Percentiles rank a stretch among this genome's conserved stretches.
Conservation (phyloP, 2,329 filamentous ascomycete species). For the Microcyclospora tardicrescens region DNA sequence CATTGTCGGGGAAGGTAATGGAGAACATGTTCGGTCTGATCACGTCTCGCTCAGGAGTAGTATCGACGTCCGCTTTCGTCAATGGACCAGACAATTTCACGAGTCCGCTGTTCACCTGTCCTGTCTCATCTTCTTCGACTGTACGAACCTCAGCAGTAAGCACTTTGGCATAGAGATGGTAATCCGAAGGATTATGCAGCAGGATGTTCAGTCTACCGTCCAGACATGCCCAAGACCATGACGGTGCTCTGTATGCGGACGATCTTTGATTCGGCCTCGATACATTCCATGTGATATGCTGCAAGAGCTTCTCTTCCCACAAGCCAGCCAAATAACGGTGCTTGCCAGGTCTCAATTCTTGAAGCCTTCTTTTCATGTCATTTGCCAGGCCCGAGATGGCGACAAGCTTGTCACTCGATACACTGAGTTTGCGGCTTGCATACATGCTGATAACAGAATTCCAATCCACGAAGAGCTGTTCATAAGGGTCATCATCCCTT, state of each 20-base stretch:
- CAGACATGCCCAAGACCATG: slow-evolving; percentile 3
- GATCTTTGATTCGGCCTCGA: background rate
- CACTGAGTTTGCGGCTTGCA: slow-evolving; percentile 2
- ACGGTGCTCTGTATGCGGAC: slow-evolving; percentile 1
- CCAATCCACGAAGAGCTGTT: slow-evolving; percentile 1
- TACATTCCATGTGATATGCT: slow-evolving; percentile 2
- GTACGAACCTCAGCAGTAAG: too few species aligned
- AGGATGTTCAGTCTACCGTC: too few species aligned
- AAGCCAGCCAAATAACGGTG: slow-evolving; percentile 4
- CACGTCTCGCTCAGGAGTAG: too few species aligned
- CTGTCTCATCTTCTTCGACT: too few species aligned
- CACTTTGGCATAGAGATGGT: too few species aligned
- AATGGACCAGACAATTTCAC: too few species aligned
- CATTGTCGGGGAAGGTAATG: too few species aligned
- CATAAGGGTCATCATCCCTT: background rate
- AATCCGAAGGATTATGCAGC: too few species aligned
- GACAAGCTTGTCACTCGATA: slow-evolving; percentile 2
- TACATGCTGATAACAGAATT: slow-evolving; percentile 2
- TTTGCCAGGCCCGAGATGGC: slow-evolving; percentile 5
- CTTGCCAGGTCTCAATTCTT: too few species aligned
- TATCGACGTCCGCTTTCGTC: too few species aligned
- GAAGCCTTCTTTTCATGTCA: background rate
- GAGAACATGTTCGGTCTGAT: too few species aligned
- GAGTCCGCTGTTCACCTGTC: too few species aligned
- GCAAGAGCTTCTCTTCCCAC: slow-evolving; percentile 2